Conservation (phyloP, 1,139 yeast species). For the Kodamaea suecica region DNA sequence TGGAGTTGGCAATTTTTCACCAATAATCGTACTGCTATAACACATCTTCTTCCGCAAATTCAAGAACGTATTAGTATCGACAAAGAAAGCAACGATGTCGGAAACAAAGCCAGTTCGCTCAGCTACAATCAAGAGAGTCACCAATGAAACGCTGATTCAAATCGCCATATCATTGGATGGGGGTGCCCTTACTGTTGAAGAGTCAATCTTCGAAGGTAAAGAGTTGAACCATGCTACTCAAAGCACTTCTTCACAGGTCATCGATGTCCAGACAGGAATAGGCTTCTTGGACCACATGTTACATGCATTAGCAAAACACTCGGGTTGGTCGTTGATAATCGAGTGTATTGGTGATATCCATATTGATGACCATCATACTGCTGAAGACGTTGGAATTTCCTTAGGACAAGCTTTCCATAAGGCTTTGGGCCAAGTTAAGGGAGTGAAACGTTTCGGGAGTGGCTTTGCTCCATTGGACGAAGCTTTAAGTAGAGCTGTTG, state of each 20-base stretch:
- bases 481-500: conserved; percentile 91
- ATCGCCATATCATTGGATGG: conserved; percentile 84
- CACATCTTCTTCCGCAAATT: too few species aligned
- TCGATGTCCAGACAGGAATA: conserved; percentile 82
- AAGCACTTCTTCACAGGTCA: conserved; percentile 61
- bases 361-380: conserved; percentile 95
- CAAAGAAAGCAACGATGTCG: too few species aligned
- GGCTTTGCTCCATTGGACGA: conserved; percentile 97
- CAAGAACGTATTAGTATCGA: too few species aligned
- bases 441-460: conserved; percentile 89
- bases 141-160: conserved; percentile 93
- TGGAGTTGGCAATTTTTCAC: conserved; percentile 1
- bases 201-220: conserved; percentile 44
- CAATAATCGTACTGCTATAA: too few species aligned
- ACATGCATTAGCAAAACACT: conserved; percentile 93
- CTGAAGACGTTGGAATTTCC: conserved; percentile 94
- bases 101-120: too few species aligned
- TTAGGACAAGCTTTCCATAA: conserved; percentile 85
- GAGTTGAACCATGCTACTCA: conserved; percentile 57
- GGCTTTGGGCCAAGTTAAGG: conserved; percentile 86
- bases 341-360: conserved; percentile 93
- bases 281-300: conserved; percentile 97
- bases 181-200: conserved; percentile 60
- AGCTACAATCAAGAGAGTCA: conserved; percentile 64
- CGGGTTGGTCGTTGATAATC: conserved; percentile 90